These are phyloP conservation scores for Hydrangea macrophylla DNA, from an alignment of 148 eudicot species.

Conservation along the genomic window DNA sequence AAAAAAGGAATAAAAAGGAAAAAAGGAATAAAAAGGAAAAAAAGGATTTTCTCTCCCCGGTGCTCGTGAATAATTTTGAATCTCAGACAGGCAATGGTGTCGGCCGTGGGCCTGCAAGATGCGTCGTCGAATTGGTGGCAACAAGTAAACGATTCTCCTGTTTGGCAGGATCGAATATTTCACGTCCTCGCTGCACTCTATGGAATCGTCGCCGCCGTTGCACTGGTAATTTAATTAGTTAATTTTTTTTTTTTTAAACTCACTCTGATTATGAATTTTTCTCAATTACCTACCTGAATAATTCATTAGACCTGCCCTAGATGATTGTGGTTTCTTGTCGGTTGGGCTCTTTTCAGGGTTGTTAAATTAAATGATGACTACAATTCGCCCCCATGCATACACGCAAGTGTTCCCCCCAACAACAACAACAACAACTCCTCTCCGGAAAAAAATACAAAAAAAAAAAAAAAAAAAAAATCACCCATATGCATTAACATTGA, in stretches of 20 bases:
- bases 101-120: too few species aligned
- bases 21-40: too few species aligned
- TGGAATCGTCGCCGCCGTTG: constrained; percentile 73
- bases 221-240: constrained; percentile 51
- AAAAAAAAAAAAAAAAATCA: not conserved
- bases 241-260: too few species aligned
- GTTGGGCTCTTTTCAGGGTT: constrained; percentile 7
- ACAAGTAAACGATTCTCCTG: constrained; percentile 46
- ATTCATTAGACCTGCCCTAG: too few species aligned
- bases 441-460: too few species aligned
- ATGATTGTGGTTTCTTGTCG: not conserved
- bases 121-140: constrained; percentile 94
- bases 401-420: too few species aligned
- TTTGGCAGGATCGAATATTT: constrained; percentile 92
- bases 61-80: not conserved
- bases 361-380: not conserved
- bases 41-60: not conserved
- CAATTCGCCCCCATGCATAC: not conserved
- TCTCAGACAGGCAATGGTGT: constrained; percentile 26
- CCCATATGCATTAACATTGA: not conserved
- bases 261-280: too few species aligned
- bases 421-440: too few species aligned
- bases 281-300: too few species aligned
- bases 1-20: too few species aligned
- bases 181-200: constrained; percentile 71